Conservation (phyloP, 768 basidiomycete species). For the Boletus edulis region DNA sequence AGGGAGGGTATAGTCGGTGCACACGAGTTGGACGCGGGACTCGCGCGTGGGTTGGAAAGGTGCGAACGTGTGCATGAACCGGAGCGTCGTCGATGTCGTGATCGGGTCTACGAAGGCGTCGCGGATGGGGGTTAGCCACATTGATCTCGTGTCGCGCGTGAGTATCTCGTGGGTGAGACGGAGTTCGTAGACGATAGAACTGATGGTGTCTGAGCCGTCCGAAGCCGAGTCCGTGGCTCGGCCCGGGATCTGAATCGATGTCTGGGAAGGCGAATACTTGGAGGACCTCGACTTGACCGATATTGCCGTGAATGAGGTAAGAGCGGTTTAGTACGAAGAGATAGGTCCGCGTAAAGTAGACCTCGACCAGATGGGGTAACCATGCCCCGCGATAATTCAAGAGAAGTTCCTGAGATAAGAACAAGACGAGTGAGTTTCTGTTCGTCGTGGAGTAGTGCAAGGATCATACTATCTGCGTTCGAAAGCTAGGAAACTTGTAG, state of each 20-base stretch:
- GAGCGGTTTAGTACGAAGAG: slow-evolving; percentile 16
- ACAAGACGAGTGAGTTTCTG: neutral
- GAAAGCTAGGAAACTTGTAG: slow-evolving; percentile 22
- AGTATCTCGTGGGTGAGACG: slow-evolving; percentile 21
- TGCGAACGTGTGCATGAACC: slow-evolving; percentile 17
- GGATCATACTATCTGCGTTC: slow-evolving; percentile 10
- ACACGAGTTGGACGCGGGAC: slow-evolving; percentile 7
- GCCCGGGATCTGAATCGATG: neutral
- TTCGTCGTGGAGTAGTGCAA: neutral
- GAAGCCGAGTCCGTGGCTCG: neutral
- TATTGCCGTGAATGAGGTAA: slow-evolving; percentile 7
- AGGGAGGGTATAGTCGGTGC: slow-evolving; percentile 16
- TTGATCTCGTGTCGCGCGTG: slow-evolving; percentile 5
- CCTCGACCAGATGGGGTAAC: slow-evolving; percentile 19
- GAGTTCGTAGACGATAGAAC: slow-evolving; percentile 6
- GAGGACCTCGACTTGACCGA: slow-evolving; percentile 15
- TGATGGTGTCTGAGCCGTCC: neutral
- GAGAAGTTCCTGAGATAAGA: slow-evolving; percentile 9
- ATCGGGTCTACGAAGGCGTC: slow-evolving; percentile 5
- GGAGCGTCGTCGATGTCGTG: slow-evolving; percentile 16
- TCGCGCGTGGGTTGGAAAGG: neutral
- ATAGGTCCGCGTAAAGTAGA: slow-evolving; percentile 13
- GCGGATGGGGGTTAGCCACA: slow-evolving; percentile 16
- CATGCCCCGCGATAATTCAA: slow-evolving; percentile 17
- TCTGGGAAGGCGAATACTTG: slow-evolving; percentile 22